These are phyloP conservation scores for Carex cristatella DNA, from an alignment of 176 grass and related monocot species.

Conservation along the genomic window DNA sequence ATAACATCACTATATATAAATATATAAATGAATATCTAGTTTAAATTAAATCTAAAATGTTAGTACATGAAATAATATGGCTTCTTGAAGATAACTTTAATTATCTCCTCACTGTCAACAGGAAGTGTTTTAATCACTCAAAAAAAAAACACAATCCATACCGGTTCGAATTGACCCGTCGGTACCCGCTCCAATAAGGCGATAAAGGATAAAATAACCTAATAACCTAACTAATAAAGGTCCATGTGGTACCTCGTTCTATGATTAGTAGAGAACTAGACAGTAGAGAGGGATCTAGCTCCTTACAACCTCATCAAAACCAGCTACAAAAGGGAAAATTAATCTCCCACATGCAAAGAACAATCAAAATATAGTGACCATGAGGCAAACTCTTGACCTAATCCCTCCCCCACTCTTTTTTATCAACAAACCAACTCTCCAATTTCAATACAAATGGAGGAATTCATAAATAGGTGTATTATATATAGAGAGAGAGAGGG, in stretches of 20 bases:
- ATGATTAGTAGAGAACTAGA: background rate
- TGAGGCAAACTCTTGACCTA: constrained; percentile 50
- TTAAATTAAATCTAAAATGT: background rate
- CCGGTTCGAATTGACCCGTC: too few relatives aligned
- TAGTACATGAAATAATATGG: too few relatives aligned
- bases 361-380: constrained; percentile 39
- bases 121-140: too few relatives aligned
- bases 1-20: background rate
- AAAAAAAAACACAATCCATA: too few relatives aligned
- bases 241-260: background rate
- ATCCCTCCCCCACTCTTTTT: constrained; percentile 5
- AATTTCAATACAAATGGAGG: background rate
- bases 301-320: constrained; percentile 26
- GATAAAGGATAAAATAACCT: background rate
- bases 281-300: constrained; percentile 11
- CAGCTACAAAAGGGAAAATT: constrained; percentile 25
- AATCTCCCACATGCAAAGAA: constrained; percentile 30
- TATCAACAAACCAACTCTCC: background rate
- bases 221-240: background rate
- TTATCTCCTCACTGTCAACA: too few relatives aligned
- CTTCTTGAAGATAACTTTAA: too few relatives aligned
- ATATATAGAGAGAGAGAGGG: too few relatives aligned
- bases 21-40: background rate
- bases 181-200: too few relatives aligned
- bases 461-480: background rate